phyloP scores from a whole-genome alignment of 139 green algal genomes.

The Pseudopediastrum boryanum region DNA sequence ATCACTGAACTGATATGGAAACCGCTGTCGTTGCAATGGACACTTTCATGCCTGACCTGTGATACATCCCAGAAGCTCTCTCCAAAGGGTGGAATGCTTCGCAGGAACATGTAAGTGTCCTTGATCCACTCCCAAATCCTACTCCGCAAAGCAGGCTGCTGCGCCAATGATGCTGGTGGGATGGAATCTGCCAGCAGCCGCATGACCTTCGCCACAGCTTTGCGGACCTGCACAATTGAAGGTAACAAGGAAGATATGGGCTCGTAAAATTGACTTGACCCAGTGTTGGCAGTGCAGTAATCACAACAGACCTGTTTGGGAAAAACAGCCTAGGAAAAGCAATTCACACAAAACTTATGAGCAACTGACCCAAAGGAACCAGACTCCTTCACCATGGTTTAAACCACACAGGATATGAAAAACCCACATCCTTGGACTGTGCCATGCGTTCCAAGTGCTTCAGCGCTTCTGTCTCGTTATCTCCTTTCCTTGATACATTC shows the following conservation, averaged over 20 bases:
- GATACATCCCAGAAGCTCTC: constrained; percentile 53
- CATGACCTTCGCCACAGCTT: constrained; percentile 63
- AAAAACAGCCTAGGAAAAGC: no score
- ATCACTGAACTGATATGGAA: neutral
- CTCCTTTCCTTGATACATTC: no score
- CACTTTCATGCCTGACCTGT: constrained; percentile 40
- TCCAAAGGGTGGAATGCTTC: neutral
- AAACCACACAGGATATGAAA: no score
- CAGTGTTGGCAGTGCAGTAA: no score
- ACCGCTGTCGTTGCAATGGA: neutral
- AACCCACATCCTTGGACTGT: no score
- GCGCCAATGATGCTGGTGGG: constrained; percentile 41
- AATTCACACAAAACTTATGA: no score
- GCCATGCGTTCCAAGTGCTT: no score
- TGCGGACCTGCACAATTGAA: constrained; percentile 21
- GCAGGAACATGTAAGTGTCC: constrained; percentile 59
- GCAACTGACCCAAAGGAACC: no score
- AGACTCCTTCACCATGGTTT: no score
- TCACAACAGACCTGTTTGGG: no score
- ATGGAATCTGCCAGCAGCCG: constrained; percentile 59
- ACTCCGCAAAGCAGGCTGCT: constrained; percentile 43
- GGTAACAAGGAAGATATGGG: neutral
- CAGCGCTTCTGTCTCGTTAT: no score
- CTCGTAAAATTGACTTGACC: no score
- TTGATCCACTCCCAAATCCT: constrained; percentile 73